Percentiles rank a stretch among this genome's conserved stretches.
Conservation (phyloP, 805 yeast species). For the Candida koratica region DNA sequence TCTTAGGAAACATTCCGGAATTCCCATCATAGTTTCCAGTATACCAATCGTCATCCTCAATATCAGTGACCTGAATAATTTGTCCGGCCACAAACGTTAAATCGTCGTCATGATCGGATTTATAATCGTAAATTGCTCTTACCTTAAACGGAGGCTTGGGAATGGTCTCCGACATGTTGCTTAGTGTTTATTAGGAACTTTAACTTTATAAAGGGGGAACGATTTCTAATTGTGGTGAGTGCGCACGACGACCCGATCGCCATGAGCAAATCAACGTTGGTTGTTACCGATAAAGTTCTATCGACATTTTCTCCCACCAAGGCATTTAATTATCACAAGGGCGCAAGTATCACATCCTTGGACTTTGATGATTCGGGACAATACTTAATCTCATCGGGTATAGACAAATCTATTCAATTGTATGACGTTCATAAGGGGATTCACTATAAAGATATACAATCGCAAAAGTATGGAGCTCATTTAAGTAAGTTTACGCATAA, state of each 20-base stretch:
- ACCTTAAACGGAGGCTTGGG: constrained; percentile 55
- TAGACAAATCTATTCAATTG: constrained; percentile 77
- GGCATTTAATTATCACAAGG: constrained; percentile 46
- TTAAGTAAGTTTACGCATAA: constrained; percentile 79
- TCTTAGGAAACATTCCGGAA: constrained; percentile 83
- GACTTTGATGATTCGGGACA: constrained; percentile 85
- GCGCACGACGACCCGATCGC: no score
- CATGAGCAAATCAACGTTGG: constrained; percentile 4
- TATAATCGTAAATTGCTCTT: constrained; percentile 63
- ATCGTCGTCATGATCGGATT: constrained; percentile 71
- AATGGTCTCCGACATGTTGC: constrained; percentile 6
- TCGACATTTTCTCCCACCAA: constrained; percentile 37
- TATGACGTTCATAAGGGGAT: constrained; percentile 72
- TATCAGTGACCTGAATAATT: constrained; percentile 64
- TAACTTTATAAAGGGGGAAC: no score
- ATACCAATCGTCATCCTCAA: constrained; percentile 93
- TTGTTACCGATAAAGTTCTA: constrained; percentile 8
- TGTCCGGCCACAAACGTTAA: constrained; percentile 67
- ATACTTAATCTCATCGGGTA: constrained; percentile 68
- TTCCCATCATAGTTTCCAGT: constrained; percentile 63
- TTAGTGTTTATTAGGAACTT: no score
- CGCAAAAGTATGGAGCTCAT: constrained; percentile 91
- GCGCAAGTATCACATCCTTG: constrained; percentile 59
- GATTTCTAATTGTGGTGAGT: no score
- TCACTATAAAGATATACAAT: constrained; percentile 62